Evolutionary conservation across 805 yeast genomes (phyloP), one percentile per base, ranked within the genome.

Genomic region (Candida xyloterini): DNA sequence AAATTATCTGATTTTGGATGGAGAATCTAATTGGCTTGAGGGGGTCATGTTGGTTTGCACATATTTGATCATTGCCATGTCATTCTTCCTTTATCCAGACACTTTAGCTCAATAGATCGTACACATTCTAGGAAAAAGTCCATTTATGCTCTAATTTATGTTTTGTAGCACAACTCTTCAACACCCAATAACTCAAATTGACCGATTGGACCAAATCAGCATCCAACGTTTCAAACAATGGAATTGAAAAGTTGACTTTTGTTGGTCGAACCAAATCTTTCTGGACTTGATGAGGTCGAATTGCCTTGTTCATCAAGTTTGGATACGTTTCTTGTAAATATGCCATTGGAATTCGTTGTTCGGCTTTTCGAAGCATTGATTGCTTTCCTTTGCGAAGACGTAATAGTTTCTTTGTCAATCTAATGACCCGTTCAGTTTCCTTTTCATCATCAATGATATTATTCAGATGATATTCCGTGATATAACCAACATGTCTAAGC

Each of bases 21-120:
- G 99, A 42, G 95, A 88, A 62, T 79, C 90, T 44, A 91, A 93
- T 61, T 93, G 98, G 97, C 73, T 93, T 39, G 99, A 93, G 70
- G 99, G 99, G 39, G 88, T 82, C 27, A 82, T 93, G 93, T 72
- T 93, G 50, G 61, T 93, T 42, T 81, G 95, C 44, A 86, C 95
- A 38, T 93, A 93, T 60, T 60, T 82, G 42, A 83, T 93, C 41
- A 81, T 89, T 40, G 96, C 95, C 2, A 70, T 93, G 52, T 90
- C 97, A 1, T 93, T 93, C 71, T 86, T 74, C 68, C 86, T 77
- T 62, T 86, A 88, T 56, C 99, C 99, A 7, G 95, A 76, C 53
- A 58, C 59, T 15, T 39, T 59, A 33, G 60, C 57, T 15, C 41
- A 38, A 30, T 44, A 31, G 26, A 21, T 22, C 9, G 20, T 18